Percentiles rank a stretch among this genome's conserved stretches.
These are phyloP conservation scores for Nymphaea colorata DNA, from an alignment of 164 flowering plant genomes.

Conservation along the genomic window DNA sequence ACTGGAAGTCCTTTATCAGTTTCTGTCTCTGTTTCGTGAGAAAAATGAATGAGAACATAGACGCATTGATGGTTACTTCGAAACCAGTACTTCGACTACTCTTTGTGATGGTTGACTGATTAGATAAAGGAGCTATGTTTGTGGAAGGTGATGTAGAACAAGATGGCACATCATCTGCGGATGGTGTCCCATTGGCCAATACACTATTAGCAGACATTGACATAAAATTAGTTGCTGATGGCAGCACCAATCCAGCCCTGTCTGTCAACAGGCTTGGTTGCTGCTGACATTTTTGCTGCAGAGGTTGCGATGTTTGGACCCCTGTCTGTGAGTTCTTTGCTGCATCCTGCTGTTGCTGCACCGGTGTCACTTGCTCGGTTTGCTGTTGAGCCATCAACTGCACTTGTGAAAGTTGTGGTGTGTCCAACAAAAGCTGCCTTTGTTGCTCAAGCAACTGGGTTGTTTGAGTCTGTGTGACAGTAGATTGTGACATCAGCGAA, in stretches of 20 bases:
- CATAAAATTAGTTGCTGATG: slow-evolving; percentile 28
- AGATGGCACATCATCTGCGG: slow-evolving; percentile 76
- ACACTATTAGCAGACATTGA: slow-evolving; percentile 28
- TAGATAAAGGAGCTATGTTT: slow-evolving; percentile 35
- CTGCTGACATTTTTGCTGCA: slow-evolving; percentile 44
- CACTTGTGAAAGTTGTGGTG: slow-evolving; percentile 44
- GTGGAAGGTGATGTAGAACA: slow-evolving; percentile 89
- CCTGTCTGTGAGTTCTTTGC: slow-evolving; percentile 29
- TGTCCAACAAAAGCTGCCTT: slow-evolving; percentile 40
- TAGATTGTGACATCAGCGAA: slow-evolving; percentile 42
- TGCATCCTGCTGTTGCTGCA: slow-evolving; percentile 4
- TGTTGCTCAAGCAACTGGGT: slow-evolving; percentile 54
- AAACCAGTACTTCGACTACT: slow-evolving; percentile 17
- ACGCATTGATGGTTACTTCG: no score
- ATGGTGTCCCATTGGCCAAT: slow-evolving; percentile 29
- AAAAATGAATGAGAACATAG: no score
- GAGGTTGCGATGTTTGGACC: slow-evolving; percentile 32
- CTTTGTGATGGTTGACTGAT: slow-evolving; percentile 33
- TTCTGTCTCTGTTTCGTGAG: no score
- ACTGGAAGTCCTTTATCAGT: no score
- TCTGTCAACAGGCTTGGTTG: slow-evolving; percentile 40
- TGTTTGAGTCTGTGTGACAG: slow-evolving; percentile 38
- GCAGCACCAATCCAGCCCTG: slow-evolving; percentile 29
- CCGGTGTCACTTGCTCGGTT: slow-evolving; percentile 26
- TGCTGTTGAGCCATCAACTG: slow-evolving; percentile 36